A percentile compares a stretch with the other conserved stretches of the same genome.
Evolutionary conservation across 148 eudicot genomes (phyloP).

Genomic region (Chenopodium berlandieri): DNA sequence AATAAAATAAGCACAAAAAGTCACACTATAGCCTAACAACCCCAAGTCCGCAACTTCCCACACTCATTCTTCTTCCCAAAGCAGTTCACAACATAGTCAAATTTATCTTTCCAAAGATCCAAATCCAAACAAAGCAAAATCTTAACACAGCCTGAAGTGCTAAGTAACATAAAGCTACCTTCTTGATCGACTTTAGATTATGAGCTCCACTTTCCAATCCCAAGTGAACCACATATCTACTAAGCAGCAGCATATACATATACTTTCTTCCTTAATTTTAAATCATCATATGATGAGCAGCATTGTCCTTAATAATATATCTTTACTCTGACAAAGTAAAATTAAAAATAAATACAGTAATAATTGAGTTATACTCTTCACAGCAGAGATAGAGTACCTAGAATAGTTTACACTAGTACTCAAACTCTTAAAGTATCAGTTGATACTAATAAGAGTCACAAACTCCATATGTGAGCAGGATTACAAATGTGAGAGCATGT

Average conservation of each 20-base stretch:
- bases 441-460: background rate
- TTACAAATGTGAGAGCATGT: background rate
- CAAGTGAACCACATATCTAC: background rate
- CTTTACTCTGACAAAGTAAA: too few species aligned
- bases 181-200: background rate
- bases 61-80: background rate
- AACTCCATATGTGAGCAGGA: background rate
- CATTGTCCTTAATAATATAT: background rate
- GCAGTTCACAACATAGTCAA: background rate
- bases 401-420: background rate
- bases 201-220: background rate
- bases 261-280: background rate
- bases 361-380: too few species aligned
- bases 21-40: background rate
- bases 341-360: too few species aligned
- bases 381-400: background rate
- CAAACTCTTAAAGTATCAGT: background rate
- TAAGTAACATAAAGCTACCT: background rate
- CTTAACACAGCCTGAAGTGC: background rate
- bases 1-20: background rate
- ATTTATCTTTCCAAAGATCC: background rate
- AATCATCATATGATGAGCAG: background rate
- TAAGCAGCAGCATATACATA: background rate
- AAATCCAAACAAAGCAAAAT: background rate
- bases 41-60: background rate